phyloP scores from a whole-genome alignment of 257 asterid species.

The Coffea canephora region DNA sequence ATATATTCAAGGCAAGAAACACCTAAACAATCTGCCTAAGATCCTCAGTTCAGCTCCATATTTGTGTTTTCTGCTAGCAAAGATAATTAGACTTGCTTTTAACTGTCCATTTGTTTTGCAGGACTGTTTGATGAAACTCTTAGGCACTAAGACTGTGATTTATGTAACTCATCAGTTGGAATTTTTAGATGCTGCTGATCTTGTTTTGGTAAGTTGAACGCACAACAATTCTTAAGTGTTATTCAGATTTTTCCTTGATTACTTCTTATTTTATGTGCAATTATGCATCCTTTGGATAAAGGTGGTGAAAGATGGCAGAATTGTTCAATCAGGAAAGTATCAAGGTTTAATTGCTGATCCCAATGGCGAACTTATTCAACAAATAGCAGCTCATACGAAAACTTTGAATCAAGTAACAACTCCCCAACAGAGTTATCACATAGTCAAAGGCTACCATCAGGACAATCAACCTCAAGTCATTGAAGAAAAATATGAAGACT shows the following conservation, averaged over 20 bases:
- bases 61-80: neutral
- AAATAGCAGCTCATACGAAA: conserved; percentile 59
- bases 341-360: conserved; percentile 53
- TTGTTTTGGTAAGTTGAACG: conserved; percentile 54
- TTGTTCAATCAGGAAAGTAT: conserved; percentile 70
- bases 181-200: conserved; percentile 68
- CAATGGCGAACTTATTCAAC: conserved; percentile 57
- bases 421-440: conserved; percentile 22
- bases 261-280: neutral
- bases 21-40: neutral
- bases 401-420: conserved; percentile 57
- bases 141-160: conserved; percentile 56
- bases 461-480: conserved; percentile 32
- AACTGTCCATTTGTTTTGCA: conserved; percentile 30
- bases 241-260: neutral
- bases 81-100: neutral
- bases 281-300: conserved; percentile 12
- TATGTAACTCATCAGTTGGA: conserved; percentile 85
- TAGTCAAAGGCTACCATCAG: conserved; percentile 26
- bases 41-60: neutral
- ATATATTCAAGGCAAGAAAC: conserved; percentile 64
- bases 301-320: conserved; percentile 77
- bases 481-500: conserved; percentile 40
- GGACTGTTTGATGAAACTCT: conserved; percentile 66
- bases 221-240: neutral